Conservation (phyloP, 768 basidiomycete genomes). For the Sporobolomyces pararoseus region DNA sequence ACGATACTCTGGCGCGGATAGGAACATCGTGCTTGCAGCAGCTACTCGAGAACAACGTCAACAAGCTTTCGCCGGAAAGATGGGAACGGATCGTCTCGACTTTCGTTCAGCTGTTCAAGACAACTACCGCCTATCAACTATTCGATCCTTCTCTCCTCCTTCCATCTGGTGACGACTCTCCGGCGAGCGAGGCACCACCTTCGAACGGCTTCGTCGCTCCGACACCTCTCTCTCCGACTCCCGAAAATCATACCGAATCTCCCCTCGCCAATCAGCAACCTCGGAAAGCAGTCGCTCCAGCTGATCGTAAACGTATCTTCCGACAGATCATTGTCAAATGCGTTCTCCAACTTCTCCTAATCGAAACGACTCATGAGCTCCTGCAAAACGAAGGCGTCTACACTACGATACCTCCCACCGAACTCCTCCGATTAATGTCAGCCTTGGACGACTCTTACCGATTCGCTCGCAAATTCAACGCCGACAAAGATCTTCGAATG, state of each 20-base stretch:
- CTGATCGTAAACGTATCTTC: slow-evolving; percentile 58
- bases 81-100: slow-evolving; percentile 92
- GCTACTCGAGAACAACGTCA: slow-evolving; percentile 84
- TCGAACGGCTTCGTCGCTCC: slow-evolving; percentile 50
- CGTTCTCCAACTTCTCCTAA: slow-evolving; percentile 88
- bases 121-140: slow-evolving; percentile 92
- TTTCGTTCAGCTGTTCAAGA: slow-evolving; percentile 93
- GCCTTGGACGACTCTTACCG: slow-evolving; percentile 96
- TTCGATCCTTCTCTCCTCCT: slow-evolving; percentile 84
- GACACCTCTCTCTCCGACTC: slow-evolving; percentile 74
- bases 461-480: slow-evolving; percentile 95
- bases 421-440: slow-evolving; percentile 87
- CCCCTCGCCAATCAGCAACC: slow-evolving; percentile 3
- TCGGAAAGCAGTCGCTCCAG: slow-evolving; percentile 17
- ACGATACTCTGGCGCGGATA: slow-evolving; percentile 93
- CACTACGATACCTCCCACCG: slow-evolving; percentile 85
- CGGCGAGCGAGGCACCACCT: slow-evolving; percentile 40
- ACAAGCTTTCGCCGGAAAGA: slow-evolving; percentile 71
- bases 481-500: slow-evolving; percentile 92
- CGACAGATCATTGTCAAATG: slow-evolving; percentile 99
- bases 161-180: slow-evolving; percentile 58
- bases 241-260: slow-evolving; percentile 15
- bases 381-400: slow-evolving; percentile 89
- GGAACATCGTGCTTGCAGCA: slow-evolving; percentile 97
- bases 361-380: slow-evolving; percentile 94